phyloP scores from a whole-genome alignment of 345 rosid species.

The Triadica sebifera region DNA sequence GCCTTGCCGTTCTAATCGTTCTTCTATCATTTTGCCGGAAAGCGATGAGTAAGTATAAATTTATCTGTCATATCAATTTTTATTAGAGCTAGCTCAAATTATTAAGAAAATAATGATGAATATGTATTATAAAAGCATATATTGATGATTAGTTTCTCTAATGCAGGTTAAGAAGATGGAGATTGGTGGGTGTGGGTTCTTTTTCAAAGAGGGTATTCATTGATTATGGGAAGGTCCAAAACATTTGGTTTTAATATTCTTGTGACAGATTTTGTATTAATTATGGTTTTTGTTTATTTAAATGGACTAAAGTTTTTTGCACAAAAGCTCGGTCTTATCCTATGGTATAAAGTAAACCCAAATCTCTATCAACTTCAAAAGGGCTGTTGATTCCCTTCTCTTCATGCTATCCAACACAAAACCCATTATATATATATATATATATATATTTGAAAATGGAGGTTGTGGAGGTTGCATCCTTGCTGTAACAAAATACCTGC shows the following conservation, averaged over 20 bases:
- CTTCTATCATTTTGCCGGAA: conserved; percentile 71
- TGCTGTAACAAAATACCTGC: too few species aligned
- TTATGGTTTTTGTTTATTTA: not conserved
- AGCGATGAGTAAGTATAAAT: conserved; percentile 37
- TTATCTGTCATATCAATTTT: too few species aligned
- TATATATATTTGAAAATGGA: too few species aligned
- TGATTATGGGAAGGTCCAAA: not conserved
- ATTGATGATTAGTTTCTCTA: not conserved
- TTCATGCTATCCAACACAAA: not conserved
- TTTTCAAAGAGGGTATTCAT: not conserved
- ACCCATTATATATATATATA: not conserved
- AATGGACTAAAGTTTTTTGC: not conserved
- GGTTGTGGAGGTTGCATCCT: too few species aligned
- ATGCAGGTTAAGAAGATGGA: conserved; percentile 16
- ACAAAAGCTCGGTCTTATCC: not conserved
- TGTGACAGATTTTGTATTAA: not conserved
- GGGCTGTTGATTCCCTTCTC: conserved; percentile 6
- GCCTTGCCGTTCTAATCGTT: conserved; percentile 61
- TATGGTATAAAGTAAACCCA: not conserved
- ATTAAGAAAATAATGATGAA: too few species aligned
- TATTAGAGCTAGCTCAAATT: too few species aligned
- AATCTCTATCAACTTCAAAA: conserved; percentile 11
- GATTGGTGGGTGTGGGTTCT: not conserved
- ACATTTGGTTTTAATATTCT: not conserved
- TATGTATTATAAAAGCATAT: too few species aligned